These are phyloP conservation scores for Wickerhamomyces subpelliculosus DNA, from an alignment of 805 yeast species.

Conservation along the genomic window DNA sequence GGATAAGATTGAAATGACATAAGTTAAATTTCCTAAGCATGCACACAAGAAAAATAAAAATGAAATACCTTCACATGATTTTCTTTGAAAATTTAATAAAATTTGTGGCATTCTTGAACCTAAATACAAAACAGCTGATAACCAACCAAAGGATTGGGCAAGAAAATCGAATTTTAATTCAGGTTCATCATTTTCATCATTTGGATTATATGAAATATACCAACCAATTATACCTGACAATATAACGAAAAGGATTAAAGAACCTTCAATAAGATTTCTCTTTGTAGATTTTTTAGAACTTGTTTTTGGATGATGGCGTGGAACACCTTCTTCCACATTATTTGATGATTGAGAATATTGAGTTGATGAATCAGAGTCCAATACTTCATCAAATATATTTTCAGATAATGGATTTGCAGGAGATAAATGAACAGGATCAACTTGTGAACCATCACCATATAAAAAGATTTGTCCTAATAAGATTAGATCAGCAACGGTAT, in stretches of 20 bases:
- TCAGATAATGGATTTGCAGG: conserved; percentile 84
- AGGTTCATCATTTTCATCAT: background rate
- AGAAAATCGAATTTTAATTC: conserved; percentile 56
- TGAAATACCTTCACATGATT: conserved; percentile 92
- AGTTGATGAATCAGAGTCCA: conserved; percentile 16
- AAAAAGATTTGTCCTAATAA: conserved; percentile 76
- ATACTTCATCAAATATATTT: conserved; percentile 58
- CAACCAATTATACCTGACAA: conserved; percentile 84
- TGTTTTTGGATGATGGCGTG: conserved; percentile 13
- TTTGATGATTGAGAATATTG: conserved; percentile 6
- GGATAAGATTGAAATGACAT: conserved; percentile 77
- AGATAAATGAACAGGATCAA: conserved; percentile 73
- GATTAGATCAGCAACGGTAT: conserved; percentile 85
- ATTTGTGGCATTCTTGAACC: conserved; percentile 95
- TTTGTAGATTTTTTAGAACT: conserved; percentile 13
- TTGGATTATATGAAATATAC: conserved; percentile 54
- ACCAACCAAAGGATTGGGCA: conserved; percentile 84
- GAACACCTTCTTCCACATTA: conserved; percentile 5
- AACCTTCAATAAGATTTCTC: conserved; percentile 21
- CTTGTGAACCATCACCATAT: conserved; percentile 57
- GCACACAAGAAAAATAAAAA: conserved; percentile 93
- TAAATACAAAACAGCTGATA: conserved; percentile 66
- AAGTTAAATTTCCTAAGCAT: conserved; percentile 87
- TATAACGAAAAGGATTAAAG: conserved; percentile 60
- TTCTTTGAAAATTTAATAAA: conserved; percentile 72